phyloP scores from a whole-genome alignment of 352 stramenopile species.

The Hyaloperonospora arabidopsidis region DNA sequence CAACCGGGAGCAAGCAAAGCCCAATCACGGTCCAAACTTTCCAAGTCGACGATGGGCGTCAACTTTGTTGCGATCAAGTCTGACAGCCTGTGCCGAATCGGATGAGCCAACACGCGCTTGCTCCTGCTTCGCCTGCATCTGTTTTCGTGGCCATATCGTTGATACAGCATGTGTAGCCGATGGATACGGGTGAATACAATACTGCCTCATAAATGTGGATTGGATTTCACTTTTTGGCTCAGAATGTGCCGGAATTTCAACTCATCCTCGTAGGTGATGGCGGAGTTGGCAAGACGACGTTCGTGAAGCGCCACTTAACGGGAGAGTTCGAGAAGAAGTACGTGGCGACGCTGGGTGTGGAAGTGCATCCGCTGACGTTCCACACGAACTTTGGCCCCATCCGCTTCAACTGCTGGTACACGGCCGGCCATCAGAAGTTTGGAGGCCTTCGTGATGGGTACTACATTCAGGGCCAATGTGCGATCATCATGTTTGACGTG shows the following conservation, averaged over 20 bases:
- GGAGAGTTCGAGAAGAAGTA: slow-evolving; percentile 99
- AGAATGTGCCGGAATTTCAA: slow-evolving; percentile 98
- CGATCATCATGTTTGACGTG: slow-evolving; percentile 99
- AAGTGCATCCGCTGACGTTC: slow-evolving; percentile 98
- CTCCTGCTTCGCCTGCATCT: no score
- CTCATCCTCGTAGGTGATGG: slow-evolving; percentile 99
- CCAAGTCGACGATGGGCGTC: no score
- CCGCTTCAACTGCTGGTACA: slow-evolving; percentile 99
- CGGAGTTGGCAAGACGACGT: slow-evolving; percentile 99
- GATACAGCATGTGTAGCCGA: no score
- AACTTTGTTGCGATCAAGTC: no score
- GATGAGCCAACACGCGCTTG: no score
- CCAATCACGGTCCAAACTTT: no score
- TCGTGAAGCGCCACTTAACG: slow-evolving; percentile 99
- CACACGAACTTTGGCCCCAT: slow-evolving; percentile 99
- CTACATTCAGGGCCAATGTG: slow-evolving; percentile 99
- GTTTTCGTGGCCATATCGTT: no score
- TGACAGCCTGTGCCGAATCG: no score
- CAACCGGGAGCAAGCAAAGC: no score
- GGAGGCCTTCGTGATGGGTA: slow-evolving; percentile 92
- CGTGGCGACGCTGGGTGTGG: slow-evolving; percentile 98
- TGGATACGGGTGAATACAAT: no score
- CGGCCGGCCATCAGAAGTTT: slow-evolving; percentile 99
- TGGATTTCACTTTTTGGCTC: slow-evolving; percentile 19
- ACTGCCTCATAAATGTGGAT: no score